A percentile compares a stretch with the other conserved stretches of the same genome.
phyloP scores from a whole-genome alignment of 176 grass and related monocot genomes.

The Oryza glaberrima region DNA sequence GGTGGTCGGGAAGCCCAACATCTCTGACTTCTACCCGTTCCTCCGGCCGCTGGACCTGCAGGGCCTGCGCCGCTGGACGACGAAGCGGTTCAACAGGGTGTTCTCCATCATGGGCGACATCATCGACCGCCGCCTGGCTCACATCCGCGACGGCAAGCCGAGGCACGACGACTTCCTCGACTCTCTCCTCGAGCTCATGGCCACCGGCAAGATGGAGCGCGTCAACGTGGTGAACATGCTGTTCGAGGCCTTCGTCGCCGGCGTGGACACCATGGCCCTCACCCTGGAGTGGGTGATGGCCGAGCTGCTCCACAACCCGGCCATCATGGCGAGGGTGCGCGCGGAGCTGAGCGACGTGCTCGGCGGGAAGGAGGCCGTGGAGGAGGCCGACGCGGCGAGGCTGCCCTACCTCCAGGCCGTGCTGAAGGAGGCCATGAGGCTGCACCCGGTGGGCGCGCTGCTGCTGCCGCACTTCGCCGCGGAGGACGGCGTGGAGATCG shows the following conservation, averaged over 20 bases:
- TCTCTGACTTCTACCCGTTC: conserved; percentile 52
- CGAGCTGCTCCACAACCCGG: conserved; percentile 49
- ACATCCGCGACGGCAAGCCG: no score
- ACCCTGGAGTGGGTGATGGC: conserved; percentile 56
- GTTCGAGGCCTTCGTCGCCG: conserved; percentile 41
- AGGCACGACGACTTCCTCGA: conserved; percentile 49
- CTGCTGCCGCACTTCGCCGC: conserved; percentile 20
- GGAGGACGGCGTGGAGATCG: conserved; percentile 44
- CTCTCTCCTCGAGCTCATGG: conserved; percentile 34
- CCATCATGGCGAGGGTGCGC: conserved; percentile 36
- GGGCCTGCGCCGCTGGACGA: conserved; percentile 9
- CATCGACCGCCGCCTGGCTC: background rate
- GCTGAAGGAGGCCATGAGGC: conserved; percentile 53
- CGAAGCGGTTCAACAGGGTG: background rate
- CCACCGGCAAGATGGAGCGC: conserved; percentile 10
- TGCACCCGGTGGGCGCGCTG: conserved; percentile 40
- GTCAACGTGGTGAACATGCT: conserved; percentile 15
- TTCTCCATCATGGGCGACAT: conserved; percentile 31
- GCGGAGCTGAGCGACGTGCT: conserved; percentile 26
- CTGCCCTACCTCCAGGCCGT: conserved; percentile 40
- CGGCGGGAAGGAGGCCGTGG: background rate
- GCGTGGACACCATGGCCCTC: conserved; percentile 33
- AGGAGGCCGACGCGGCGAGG: conserved; percentile 24
- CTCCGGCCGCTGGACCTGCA: conserved; percentile 49
- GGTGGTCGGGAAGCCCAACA: conserved; percentile 19